Percentiles rank a stretch among this genome's conserved stretches.
Conservation (phyloP, 1,284 basidiomycete genomes). For the Apiotrichum sp. region DNA sequence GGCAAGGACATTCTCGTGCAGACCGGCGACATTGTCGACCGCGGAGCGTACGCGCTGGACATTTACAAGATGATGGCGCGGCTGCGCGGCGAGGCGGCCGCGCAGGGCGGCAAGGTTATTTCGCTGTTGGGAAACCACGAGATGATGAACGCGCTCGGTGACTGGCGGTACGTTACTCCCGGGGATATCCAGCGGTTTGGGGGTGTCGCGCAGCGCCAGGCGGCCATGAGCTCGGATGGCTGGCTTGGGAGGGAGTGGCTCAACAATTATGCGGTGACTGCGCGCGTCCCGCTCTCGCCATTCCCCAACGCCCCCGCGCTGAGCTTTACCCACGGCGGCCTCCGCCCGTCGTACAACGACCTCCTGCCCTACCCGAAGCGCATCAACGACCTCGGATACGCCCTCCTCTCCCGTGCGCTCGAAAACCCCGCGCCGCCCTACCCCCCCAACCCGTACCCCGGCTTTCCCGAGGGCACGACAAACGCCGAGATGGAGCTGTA, state of each 20-base stretch:
- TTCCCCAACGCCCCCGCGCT: slow-evolving; percentile 62
- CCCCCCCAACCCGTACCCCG: slow-evolving; percentile 71
- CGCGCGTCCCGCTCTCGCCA: slow-evolving; percentile 68
- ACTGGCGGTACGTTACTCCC: slow-evolving; percentile 83
- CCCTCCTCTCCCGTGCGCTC: slow-evolving; percentile 59
- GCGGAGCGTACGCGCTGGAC: slow-evolving; percentile 79
- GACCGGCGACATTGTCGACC: slow-evolving; percentile 88
- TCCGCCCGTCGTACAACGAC: slow-evolving; percentile 65
- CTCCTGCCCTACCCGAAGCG: slow-evolving; percentile 70
- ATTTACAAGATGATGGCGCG: slow-evolving; percentile 75
- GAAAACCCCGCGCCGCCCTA: slow-evolving; percentile 59
- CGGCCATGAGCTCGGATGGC: slow-evolving; percentile 61
- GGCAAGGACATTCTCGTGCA: slow-evolving; percentile 77
- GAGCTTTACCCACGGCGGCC: slow-evolving; percentile 81
- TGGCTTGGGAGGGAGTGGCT: slow-evolving; percentile 78
- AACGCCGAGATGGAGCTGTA: slow-evolving; percentile 66
- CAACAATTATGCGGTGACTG: slow-evolving; percentile 74
- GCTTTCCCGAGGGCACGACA: slow-evolving; percentile 62
- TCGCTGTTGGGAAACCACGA: slow-evolving; percentile 66
- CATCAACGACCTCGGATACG: slow-evolving; percentile 66
- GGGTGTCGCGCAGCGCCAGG: slow-evolving; percentile 61
- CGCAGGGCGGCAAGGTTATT: slow-evolving; percentile 64
- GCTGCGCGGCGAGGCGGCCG: slow-evolving; percentile 66
- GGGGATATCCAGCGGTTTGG: slow-evolving; percentile 76
- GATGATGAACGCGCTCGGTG: slow-evolving; percentile 77